Conservation (phyloP, 192 early-diverging fungal genomes). For the Rhizophlyctis rosea region DNA sequence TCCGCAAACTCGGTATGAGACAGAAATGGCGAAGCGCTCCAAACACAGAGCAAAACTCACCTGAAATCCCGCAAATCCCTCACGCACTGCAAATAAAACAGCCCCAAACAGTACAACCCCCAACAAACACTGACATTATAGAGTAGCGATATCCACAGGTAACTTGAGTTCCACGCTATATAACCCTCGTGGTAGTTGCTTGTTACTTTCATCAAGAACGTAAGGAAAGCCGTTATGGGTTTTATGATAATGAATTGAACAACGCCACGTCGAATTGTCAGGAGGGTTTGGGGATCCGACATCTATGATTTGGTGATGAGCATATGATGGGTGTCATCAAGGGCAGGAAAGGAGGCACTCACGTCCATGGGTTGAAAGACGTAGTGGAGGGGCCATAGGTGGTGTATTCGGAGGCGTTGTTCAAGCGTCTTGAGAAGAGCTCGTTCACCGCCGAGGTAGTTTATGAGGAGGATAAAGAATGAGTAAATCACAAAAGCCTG, state of each 20-base stretch:
- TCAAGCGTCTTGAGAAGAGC: slow-evolving; percentile 76
- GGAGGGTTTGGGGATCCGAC: slow-evolving; percentile 80
- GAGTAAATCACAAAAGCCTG: slow-evolving; percentile 91
- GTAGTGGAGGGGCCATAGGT: slow-evolving; percentile 77
- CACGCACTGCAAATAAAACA: slow-evolving; percentile 63
- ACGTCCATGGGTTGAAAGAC: slow-evolving; percentile 72
- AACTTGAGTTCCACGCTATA: slow-evolving; percentile 64
- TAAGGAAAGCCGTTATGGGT: slow-evolving; percentile 72
- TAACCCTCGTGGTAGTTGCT: slow-evolving; percentile 79
- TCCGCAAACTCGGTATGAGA: slow-evolving; percentile 7
- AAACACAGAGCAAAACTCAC: slow-evolving; percentile 5
- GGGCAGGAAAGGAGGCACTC: slow-evolving; percentile 1
- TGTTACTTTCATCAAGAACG: slow-evolving; percentile 73
- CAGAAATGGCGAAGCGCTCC: background rate
- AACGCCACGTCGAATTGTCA: slow-evolving; percentile 79
- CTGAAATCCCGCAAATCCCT: slow-evolving; percentile 30
- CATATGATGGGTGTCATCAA: background rate
- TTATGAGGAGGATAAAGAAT: slow-evolving; percentile 84
- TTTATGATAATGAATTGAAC: slow-evolving; percentile 93
- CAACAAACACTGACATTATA: slow-evolving; percentile 89
- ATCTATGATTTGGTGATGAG: slow-evolving; percentile 50
- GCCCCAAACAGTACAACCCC: slow-evolving; percentile 80
- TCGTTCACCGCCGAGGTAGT: slow-evolving; percentile 87
- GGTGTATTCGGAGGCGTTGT: slow-evolving; percentile 68
- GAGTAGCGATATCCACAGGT: slow-evolving; percentile 75